Percentiles rank a stretch among this genome's conserved stretches.
Evolutionary conservation across 1,284 basidiomycete species (phyloP).

Genomic region (Fomitopsis palustris): DNA sequence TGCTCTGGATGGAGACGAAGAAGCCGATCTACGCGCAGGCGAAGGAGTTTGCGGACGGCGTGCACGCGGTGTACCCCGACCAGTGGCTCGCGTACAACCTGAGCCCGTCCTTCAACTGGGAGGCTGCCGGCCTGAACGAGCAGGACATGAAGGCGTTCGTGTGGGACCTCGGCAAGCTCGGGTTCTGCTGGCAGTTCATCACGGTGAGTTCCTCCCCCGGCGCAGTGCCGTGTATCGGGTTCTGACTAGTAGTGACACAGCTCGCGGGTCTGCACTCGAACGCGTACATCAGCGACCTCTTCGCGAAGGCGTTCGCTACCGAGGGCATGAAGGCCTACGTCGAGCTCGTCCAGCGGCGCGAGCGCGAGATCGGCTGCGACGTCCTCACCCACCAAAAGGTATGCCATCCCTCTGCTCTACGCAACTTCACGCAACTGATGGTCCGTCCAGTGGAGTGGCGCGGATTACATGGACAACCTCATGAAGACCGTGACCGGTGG

Average conservation of each 20-base stretch:
- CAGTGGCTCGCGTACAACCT: constrained; percentile 97
- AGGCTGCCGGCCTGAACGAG: constrained; percentile 84
- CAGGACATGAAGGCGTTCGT: constrained; percentile 89
- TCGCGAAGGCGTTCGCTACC: constrained; percentile 83
- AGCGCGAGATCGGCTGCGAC: constrained; percentile 88
- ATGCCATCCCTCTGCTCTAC: constrained; percentile 13
- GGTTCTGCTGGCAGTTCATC: constrained; percentile 98
- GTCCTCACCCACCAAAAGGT: constrained; percentile 89
- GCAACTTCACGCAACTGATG: not conserved
- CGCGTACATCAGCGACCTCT: constrained; percentile 93
- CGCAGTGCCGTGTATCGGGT: not conserved
- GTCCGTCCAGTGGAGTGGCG: constrained; percentile 82
- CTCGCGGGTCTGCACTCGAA: constrained; percentile 97
- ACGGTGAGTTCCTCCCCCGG: constrained; percentile 55
- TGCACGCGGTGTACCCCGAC: constrained; percentile 76
- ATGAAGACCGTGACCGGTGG: constrained; percentile 96
- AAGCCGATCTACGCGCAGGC: constrained; percentile 94
- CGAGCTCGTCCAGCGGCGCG: constrained; percentile 79
- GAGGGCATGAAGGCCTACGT: constrained; percentile 95
- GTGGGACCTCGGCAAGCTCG: constrained; percentile 91
- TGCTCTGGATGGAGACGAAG: constrained; percentile 98
- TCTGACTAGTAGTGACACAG: constrained; percentile 36
- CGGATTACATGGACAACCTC: constrained; percentile 88
- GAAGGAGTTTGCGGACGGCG: constrained; percentile 87
- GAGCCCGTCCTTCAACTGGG: constrained; percentile 91